Evolutionary conservation across 139 green algal genomes (phyloP), one percentile per base, ranked within the genome.

Genomic region (Spirogloea muscicola): DNA sequence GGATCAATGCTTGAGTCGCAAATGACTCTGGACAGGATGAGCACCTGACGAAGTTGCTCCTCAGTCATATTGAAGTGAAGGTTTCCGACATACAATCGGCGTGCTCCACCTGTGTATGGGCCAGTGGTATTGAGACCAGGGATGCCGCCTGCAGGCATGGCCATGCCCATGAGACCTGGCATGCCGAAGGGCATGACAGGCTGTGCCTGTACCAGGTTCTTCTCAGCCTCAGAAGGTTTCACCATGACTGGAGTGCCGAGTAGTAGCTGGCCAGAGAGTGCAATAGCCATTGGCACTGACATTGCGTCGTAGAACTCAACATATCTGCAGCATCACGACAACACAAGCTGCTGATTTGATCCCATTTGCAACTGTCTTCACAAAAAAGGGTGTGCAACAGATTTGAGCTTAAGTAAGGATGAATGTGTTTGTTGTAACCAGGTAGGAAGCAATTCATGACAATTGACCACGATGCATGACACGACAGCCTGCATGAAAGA

Each of bases 181-280:
- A 74, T 71, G 6, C 29, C 62, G 31, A 68, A 38, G 37, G 38
- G 58, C 58, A 79, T 36, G 36, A 80, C 74, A 73, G 90, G 81
- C 83, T 92, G 86, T 0, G 86, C 69, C 10, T 81, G 88, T 67
- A 90, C 90, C 51, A 98, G 58, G 77, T 98, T 98, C 87, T 98
- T 85, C 79, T 85, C 79, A 3, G 73, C 66, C 69, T 98, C 93
- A 27, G 88, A 91, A 37, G 89, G 84, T 85, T 96, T 96, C 3
- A 98, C 93, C 86, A 95, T 93, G 1, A 98, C 88, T 7, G 92
- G 74, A 84, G 92, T 87, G 33, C 86, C 87, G 80, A 92, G 83
- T 41, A 98, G 68, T 0, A 86, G 37, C 73, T 94, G 87, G 0
- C 93, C 93, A 2, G 86, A 91, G 10, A 98, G 86, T 3, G 87